Base-by-base conservation (phyloP, 495 filamentous ascomycete genomes). In the Beverwykella pulmonaria region DNA sequence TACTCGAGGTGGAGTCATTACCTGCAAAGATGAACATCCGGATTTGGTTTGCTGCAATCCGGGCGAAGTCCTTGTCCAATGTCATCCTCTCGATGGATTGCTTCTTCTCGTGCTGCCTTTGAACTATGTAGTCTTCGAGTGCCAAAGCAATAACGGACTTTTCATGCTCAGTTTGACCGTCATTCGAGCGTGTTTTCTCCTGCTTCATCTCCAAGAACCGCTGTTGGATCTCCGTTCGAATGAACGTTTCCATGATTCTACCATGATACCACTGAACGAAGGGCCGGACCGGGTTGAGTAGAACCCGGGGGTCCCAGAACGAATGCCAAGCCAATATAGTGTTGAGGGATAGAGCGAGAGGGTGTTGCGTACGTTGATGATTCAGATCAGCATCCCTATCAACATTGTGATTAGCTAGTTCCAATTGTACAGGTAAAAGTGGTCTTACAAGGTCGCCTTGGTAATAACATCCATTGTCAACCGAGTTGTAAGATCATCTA, bases 1-100 rank as follows among this genome's bases (percentile, higher is more conserved):
- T 68, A 56, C 75, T 76, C 30, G 73, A 69, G 5, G 81, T 83
- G 1, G 82, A 82, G 71, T 84, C 82, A 64, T 82, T 79, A 19
- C 82, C 82, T 2, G 79, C 82, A 29, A 80, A 79, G 8, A 84
- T 71, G 63, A 83, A 83, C 0, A 78, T 54, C 0, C 65, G 53
- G 1, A 68, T 55, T 22, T 71, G 65, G 29, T 54, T 17, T 1
- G 23, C 44, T 22, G 58, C 61, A 44, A 29, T 46, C 14, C 25
- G 9, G 3, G 20, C 17, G 49, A 71, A 71, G 27, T 47, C 10
- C 1, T 61, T 4, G 26, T 67, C 57, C 6, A 67, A 30, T 29
- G 54, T 17, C 9, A 10, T 26, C 15, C 1, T 10, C 14, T 1
- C 19, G 7, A 32, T 56, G 4, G 3, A 19, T 41, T 19, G 60